Percentiles rank a stretch among this genome's conserved stretches.
Conservation (phyloP, 441 rosid genomes). For the Metrosideros polymorpha region DNA sequence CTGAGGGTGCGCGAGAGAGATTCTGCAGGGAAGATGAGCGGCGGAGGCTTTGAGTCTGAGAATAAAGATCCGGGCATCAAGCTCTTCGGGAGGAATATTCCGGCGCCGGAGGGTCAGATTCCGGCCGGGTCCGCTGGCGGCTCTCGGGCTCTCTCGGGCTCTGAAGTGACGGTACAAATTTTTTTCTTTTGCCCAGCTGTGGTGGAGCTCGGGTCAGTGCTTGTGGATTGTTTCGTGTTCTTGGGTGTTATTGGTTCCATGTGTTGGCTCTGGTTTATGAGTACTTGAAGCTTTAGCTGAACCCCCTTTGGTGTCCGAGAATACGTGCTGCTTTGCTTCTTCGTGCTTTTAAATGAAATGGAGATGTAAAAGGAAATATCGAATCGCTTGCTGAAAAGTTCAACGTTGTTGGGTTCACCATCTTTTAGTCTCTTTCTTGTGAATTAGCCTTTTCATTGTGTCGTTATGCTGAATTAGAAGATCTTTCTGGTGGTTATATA, state of each 20-base stretch:
- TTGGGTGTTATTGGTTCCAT: background rate
- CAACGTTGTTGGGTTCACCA: background rate
- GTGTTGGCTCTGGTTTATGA: background rate
- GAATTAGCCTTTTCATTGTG: background rate
- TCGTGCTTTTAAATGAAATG: background rate
- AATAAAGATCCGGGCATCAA: slow-evolving; percentile 46
- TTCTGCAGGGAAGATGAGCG: slow-evolving; percentile 9
- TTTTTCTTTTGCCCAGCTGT: background rate
- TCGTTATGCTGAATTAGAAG: background rate
- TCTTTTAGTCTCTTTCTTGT: background rate
- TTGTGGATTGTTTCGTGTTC: background rate
- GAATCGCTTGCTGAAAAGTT: background rate
- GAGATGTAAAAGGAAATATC: background rate
- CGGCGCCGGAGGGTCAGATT: slow-evolving; percentile 31
- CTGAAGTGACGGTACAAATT: background rate
- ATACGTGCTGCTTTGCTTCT: background rate
- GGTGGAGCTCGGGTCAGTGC: background rate
- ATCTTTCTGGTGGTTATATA: background rate
- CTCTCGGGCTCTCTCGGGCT: background rate
- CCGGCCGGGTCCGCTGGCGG: slow-evolving; percentile 15
- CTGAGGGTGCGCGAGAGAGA: background rate
- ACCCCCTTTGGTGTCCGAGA: background rate
- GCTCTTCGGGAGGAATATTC: slow-evolving; percentile 66
- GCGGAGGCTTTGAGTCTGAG: slow-evolving; percentile 10
- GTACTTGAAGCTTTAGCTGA: background rate